Conservation (phyloP, 352 stramenopile genomes). For the Globisporangium echinulatum region DNA sequence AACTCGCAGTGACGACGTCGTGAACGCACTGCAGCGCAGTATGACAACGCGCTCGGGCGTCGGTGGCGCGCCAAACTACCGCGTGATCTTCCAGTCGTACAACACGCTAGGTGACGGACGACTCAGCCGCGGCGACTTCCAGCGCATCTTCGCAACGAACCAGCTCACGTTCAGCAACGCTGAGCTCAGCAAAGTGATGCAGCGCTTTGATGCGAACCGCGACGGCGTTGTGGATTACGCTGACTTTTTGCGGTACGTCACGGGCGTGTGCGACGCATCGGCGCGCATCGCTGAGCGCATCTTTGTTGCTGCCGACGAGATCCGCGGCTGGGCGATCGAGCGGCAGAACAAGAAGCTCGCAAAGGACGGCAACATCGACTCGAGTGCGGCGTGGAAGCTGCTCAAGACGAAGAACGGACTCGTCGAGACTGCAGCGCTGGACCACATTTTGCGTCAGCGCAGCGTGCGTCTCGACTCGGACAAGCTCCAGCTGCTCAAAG, state of each 20-base stretch:
- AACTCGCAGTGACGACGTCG: conserved; percentile 46
- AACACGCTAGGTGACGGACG: conserved; percentile 63
- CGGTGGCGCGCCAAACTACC: conserved; percentile 59
- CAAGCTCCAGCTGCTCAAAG: conserved; percentile 48
- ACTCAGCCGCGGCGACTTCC: conserved; percentile 63
- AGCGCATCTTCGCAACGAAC: conserved; percentile 58
- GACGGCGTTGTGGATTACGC: conserved; percentile 73
- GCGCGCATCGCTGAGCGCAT: conserved; percentile 45
- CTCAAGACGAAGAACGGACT: conserved; percentile 53
- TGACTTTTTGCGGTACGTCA: conserved; percentile 76
- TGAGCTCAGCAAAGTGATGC: conserved; percentile 75
- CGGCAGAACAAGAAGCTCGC: conserved; percentile 71
- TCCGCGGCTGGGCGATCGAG: conserved; percentile 66
- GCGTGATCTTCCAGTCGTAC: conserved; percentile 71
- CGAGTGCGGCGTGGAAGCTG: conserved; percentile 56
- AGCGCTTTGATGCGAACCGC: conserved; percentile 71
- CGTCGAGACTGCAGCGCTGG: conserved; percentile 44
- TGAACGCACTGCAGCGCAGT: conserved; percentile 51
- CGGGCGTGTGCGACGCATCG: conserved; percentile 60
- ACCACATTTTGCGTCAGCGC: conserved; percentile 55
- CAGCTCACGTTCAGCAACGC: conserved; percentile 66
- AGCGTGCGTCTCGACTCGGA: conserved; percentile 40
- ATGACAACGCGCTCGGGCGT: conserved; percentile 63
- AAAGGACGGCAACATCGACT: conserved; percentile 79
- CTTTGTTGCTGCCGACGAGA: conserved; percentile 51